These are phyloP conservation scores for Echinochloa phyllopogon DNA, from an alignment of 176 grass and related monocot genomes.

Conservation along the genomic window DNA sequence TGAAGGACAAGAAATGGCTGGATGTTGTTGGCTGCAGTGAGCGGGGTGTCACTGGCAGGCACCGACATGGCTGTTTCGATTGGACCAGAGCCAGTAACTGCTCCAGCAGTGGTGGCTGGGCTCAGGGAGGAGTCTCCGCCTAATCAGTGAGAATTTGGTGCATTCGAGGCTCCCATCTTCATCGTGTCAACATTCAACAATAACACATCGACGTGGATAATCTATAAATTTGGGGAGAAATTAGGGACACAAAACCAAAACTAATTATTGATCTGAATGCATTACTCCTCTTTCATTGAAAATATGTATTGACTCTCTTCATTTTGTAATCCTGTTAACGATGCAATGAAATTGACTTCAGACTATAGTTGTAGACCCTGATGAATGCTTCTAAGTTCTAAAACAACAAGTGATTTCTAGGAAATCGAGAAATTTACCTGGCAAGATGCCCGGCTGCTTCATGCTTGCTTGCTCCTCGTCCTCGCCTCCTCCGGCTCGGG, in stretches of 20 bases:
- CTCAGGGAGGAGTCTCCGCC: background rate
- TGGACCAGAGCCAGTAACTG: background rate
- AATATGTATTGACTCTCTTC: background rate
- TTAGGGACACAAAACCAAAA: background rate
- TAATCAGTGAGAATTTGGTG: background rate
- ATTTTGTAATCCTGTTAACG: background rate
- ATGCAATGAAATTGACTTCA: background rate
- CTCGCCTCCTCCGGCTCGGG: background rate
- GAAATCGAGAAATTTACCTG: background rate
- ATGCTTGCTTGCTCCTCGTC: background rate
- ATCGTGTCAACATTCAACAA: background rate
- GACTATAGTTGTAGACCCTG: background rate
- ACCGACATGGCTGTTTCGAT: background rate
- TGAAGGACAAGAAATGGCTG: slow-evolving; percentile 85
- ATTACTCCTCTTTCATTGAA: background rate
- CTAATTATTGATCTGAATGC: background rate
- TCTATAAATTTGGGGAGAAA: background rate
- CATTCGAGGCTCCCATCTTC: background rate
- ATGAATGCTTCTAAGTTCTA: background rate
- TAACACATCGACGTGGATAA: background rate
- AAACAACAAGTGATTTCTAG: background rate
- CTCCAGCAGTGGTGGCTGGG: background rate
- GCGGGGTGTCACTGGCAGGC: background rate
- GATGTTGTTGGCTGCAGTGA: slow-evolving; percentile 45
- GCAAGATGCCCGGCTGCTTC: background rate